Percentiles rank a stretch among this genome's conserved stretches.
Conservation (phyloP, 2,329 filamentous ascomycete genomes). For the Aspergillus proliferans region DNA sequence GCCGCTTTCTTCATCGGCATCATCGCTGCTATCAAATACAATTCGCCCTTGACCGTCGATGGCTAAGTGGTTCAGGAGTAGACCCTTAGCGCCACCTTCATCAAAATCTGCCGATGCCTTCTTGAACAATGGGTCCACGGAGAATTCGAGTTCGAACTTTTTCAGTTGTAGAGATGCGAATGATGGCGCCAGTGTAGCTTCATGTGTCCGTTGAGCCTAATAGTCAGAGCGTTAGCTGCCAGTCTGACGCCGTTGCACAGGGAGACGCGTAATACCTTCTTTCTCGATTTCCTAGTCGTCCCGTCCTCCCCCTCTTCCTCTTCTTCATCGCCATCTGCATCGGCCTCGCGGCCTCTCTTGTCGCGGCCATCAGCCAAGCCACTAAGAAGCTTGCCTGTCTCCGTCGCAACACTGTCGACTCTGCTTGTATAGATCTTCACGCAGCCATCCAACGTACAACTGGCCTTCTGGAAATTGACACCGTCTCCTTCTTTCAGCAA, state of each 20-base stretch:
- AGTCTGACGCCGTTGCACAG: background rate
- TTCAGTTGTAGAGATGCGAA: conserved; percentile 88
- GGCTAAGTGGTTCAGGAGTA: conserved; percentile 91
- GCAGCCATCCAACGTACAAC: conserved; percentile 93
- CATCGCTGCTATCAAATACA: conserved; percentile 97
- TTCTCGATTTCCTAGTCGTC: conserved; percentile 51
- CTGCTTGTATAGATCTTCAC: conserved; percentile 99
- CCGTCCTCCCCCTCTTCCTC: conserved; percentile 53
- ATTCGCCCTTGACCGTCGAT: conserved; percentile 89
- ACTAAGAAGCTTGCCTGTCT: conserved; percentile 90
- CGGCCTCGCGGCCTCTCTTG: conserved; percentile 60
- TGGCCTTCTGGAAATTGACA: conserved; percentile 98
- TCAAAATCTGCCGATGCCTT: conserved; percentile 98
- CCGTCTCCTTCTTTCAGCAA: conserved; percentile 91
- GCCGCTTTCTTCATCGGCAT: conserved; percentile 53
- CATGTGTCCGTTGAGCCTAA: conserved; percentile 68
- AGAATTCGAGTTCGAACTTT: conserved; percentile 95
- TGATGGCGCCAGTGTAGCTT: conserved; percentile 84
- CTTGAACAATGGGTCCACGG: conserved; percentile 97
- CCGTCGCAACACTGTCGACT: conserved; percentile 95
- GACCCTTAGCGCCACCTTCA: conserved; percentile 91
- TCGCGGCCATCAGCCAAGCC: conserved; percentile 73
- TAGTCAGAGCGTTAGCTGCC: conserved; percentile 14
- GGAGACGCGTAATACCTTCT: conserved; percentile 55
- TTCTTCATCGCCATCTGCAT: conserved; percentile 58